A percentile compares a stretch with the other conserved stretches of the same genome.
These are phyloP conservation scores for Lipomyces anomalus DNA, from an alignment of 805 yeast species.

Conservation along the genomic window DNA sequence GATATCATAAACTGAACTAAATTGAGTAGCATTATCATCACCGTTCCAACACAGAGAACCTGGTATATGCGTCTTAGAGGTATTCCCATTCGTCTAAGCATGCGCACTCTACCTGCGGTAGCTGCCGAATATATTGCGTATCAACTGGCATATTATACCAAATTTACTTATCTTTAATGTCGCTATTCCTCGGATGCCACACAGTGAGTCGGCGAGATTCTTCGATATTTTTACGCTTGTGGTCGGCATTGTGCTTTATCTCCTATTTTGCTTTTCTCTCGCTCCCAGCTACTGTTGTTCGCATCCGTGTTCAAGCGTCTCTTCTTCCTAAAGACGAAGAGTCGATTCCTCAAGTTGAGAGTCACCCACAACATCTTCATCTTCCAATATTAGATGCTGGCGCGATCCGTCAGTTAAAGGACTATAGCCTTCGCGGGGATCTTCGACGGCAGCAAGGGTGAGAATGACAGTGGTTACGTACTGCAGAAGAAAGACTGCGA, in stretches of 20 bases:
- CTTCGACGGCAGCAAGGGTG: constrained; percentile 6
- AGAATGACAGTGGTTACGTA: constrained; percentile 4
- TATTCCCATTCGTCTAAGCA: no score
- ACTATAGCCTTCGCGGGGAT: constrained; percentile 5
- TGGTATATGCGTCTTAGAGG: no score
- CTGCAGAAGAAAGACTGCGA: not conserved
- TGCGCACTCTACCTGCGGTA: no score
- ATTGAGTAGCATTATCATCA: no score
- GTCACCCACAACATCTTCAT: constrained; percentile 2
- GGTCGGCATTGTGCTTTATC: no score
- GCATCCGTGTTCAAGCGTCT: constrained; percentile 4
- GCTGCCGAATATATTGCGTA: no score
- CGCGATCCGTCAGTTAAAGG: constrained; percentile 2
- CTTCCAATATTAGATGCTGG: no score
- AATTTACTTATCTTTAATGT: not conserved
- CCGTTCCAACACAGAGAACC: no score
- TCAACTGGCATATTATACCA: no score
- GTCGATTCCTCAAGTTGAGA: not conserved
- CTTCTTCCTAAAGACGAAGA: constrained; percentile 1
- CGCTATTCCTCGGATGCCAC: not conserved
- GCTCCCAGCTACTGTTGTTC: constrained; percentile 1
- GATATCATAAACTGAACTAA: not conserved
- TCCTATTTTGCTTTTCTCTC: not conserved
- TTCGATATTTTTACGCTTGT: no score
- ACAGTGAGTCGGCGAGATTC: not conserved